Base-by-base conservation (phyloP, 352 stramenopile genomes). In the Globisporangium iwayamae region DNA sequence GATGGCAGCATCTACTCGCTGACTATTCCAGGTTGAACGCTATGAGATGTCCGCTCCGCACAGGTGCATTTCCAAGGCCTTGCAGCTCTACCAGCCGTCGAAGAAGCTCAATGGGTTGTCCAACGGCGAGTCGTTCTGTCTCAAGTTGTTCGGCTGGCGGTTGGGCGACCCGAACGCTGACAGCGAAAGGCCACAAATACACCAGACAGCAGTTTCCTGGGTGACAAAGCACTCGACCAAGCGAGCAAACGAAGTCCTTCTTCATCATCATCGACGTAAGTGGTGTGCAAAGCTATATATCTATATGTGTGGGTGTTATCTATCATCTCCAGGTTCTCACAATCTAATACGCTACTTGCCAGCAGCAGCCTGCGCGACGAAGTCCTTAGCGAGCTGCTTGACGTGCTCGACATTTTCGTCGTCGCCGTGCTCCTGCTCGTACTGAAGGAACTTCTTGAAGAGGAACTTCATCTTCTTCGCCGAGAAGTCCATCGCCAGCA, bases 381-480 rank as follows among this genome's bases (percentile, higher is more conserved):
- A 99, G 60, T 88, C 76, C 75, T 93, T 93, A n/a, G 96, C 96
- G 66, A 98, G 79, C 67, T 97, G 82, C 81, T 98, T 98, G 55
- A 99, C 96, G 65, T 89, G 79, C 61, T 96, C 87, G 63, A 96
- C 85, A 55, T 73, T 86, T 10, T 84, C 77, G 56, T 89, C 85
- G 60, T 96, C 84, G 45, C 96, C 96, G 71, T 98, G 85, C 11
- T 91, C 82, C 67, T 98, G 87, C 80, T 99, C 96, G 60, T 98
- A 96, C 28, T 84, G 72, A 65, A 98, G 84, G 78, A 89, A 98
- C 73, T 98, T 98, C 72, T 98, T 98, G 81, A 99, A 99, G 63
- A 98, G 69, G 65, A 95, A 97, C 78, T 98, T 98, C 94, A 99
- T 98, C 86, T 98, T 97, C 73, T 98, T 98, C 64, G 97, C 86